Evolutionary conservation across 306 rosid species (phyloP), one percentile per base, ranked within the genome.

Genomic region (Glycyrrhiza uralensis): DNA sequence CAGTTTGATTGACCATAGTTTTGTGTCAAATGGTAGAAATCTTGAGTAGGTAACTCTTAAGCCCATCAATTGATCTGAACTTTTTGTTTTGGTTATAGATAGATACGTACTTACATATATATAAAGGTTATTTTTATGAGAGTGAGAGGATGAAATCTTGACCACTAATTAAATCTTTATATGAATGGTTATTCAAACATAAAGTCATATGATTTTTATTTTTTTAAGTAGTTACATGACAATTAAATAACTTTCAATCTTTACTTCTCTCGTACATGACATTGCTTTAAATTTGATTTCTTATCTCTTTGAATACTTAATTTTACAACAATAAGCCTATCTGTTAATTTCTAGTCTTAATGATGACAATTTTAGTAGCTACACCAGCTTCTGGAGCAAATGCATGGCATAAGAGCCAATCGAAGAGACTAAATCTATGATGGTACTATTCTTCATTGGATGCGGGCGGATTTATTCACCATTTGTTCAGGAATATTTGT

Each of bases 1-100:
- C 67, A 57, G 26, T 49, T 35, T 51, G 58, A 20, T 69, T 75
- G 78, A 81, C 75, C 64, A 45, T 51, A 39, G n/a, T n/a, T 28
- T 4, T 52, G 45, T 47, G 39, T 75, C 45, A 51, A 75, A 68
- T 39, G 28, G 33, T 74, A 59, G 3, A 57, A 42, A 56, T 56
- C 13, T 19, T 14, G 38, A 8, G 36, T 64, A 33, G 50, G 60
- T 32, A 22, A 28, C n/a, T n/a, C n/a, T n/a, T n/a, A 7, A 7
- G 41, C 0, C 11, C 41, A 35, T 7, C 23, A 24, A 17, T 54
- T 50, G 26, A 54, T 36, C 10, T 11, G 1, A 39, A 22, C 35
- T 2, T 11, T 38, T 32, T 54, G 4, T n/a, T 55, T 42, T 55
- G 1, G 13, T 65, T 46, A 14, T 63, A 20, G 4, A 50, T 13